Percentiles rank a stretch among this genome's conserved stretches.
Conservation (phyloP, 257 asterid species). For the Nicotiana undulata region DNA sequence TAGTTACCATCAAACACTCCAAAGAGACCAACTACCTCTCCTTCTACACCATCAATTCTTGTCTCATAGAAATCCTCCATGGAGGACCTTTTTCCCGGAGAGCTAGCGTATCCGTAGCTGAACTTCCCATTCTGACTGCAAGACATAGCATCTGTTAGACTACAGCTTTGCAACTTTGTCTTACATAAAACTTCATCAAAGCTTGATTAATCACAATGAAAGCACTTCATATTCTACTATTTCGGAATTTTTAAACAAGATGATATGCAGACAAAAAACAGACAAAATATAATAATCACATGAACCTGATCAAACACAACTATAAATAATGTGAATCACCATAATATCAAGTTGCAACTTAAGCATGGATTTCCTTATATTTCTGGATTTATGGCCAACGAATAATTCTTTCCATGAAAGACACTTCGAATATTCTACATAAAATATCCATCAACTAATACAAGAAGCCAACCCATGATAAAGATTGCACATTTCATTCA, state of each 20-base stretch:
- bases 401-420: not conserved
- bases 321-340: not conserved
- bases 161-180: not conserved
- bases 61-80: conserved; percentile 99
- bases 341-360: not conserved
- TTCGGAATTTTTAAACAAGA: not conserved
- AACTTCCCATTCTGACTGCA: conserved; percentile 89
- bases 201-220: conserved; percentile 3
- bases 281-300: not conserved
- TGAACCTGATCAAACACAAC: not conserved
- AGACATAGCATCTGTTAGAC: conserved; percentile 11
- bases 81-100: conserved; percentile 93
- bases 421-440: not conserved
- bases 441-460: not conserved
- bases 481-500: not conserved
- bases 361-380: not conserved
- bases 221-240: not conserved
- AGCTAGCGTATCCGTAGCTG: conserved; percentile 97
- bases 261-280: not conserved
- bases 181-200: not conserved
- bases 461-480: not conserved
- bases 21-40: conserved; percentile 92
- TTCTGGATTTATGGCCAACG: not conserved
- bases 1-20: conserved; percentile 90
- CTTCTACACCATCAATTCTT: conserved; percentile 95